Conservation (phyloP, 2,329 filamentous ascomycete genomes). For the Fusarium foetens region DNA sequence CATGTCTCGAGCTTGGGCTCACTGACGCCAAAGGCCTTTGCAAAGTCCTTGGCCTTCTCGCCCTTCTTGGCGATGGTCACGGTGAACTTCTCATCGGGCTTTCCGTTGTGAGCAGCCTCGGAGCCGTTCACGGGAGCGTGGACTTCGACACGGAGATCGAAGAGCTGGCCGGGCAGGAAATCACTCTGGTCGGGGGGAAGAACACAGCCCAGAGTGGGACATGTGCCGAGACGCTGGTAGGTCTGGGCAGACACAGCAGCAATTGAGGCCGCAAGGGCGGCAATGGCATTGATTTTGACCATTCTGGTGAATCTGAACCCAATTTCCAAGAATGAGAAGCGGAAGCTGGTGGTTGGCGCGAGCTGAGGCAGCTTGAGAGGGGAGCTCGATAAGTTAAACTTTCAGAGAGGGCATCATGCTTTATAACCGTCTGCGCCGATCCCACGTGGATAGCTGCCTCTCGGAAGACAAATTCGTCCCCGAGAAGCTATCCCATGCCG, state of each 20-base stretch:
- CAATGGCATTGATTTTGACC: constrained; percentile 51
- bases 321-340: neutral
- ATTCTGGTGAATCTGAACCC: constrained; percentile 38
- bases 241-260: constrained; percentile 64
- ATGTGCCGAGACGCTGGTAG: constrained; percentile 68
- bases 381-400: constrained; percentile 8
- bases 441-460: constrained; percentile 37
- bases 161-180: constrained; percentile 84
- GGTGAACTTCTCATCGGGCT: constrained; percentile 79
- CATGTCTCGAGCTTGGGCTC: constrained; percentile 82
- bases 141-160: constrained; percentile 85
- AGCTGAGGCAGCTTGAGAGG: constrained; percentile 31
- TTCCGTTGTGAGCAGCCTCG: constrained; percentile 75
- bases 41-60: constrained; percentile 61
- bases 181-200: constrained; percentile 75
- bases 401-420: constrained; percentile 31
- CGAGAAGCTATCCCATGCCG: constrained; percentile 22
- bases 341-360: constrained; percentile 15
- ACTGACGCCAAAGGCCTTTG: constrained; percentile 73
- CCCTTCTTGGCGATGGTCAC: constrained; percentile 77
- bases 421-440: constrained; percentile 35
- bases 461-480: constrained; percentile 26
- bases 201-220: constrained; percentile 68
- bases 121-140: constrained; percentile 85
- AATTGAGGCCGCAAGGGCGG: constrained; percentile 49